Percentiles rank a stretch among this genome's conserved stretches.
phyloP scores from a whole-genome alignment of 352 stramenopile genomes.

The Phytophthora kernoviae region DNA sequence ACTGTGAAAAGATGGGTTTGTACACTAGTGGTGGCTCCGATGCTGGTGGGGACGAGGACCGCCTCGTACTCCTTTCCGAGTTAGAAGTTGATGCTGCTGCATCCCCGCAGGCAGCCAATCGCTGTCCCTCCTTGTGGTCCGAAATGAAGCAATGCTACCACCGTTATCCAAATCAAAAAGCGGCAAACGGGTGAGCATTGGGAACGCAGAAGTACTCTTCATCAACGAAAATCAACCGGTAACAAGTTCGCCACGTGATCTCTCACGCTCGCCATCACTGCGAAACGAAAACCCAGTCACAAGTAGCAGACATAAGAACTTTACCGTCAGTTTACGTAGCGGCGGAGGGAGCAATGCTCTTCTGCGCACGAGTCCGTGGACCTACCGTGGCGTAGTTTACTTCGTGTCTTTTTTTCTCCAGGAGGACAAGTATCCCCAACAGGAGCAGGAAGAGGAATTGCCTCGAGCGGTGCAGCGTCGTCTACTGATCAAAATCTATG shows the following conservation, averaged over 20 bases:
- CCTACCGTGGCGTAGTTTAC: slow-evolving; percentile 66
- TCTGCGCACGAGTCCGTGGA: slow-evolving; percentile 72
- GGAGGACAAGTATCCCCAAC: slow-evolving; percentile 24
- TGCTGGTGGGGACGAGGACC: slow-evolving; percentile 45
- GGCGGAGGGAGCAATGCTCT: slow-evolving; percentile 35
- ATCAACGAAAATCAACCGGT: slow-evolving; percentile 77
- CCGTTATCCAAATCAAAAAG: slow-evolving; percentile 28
- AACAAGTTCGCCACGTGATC: slow-evolving; percentile 18
- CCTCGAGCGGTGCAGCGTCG: slow-evolving; percentile 6
- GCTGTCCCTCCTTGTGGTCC: slow-evolving; percentile 5
- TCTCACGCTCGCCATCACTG: slow-evolving; percentile 21
- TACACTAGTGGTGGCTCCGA: slow-evolving; percentile 14
- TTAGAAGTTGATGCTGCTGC: slow-evolving; percentile 59
- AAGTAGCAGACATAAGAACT: slow-evolving; percentile 11
- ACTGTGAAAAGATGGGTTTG: slow-evolving; percentile 29
- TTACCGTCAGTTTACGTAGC: slow-evolving; percentile 19
- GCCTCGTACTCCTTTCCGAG: slow-evolving; percentile 54
- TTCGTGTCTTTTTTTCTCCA: slow-evolving; percentile 85
- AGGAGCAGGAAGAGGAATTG: slow-evolving; percentile 7
- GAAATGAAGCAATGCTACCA: slow-evolving; percentile 15
- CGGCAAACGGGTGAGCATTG: slow-evolving; percentile 66
- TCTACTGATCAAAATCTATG: slow-evolving; percentile 79
- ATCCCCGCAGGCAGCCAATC: slow-evolving; percentile 12
- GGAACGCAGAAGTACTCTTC: slow-evolving; percentile 66
- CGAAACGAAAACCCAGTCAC: slow-evolving; percentile 15